A percentile compares a stretch with the other conserved stretches of the same genome.
phyloP scores from a whole-genome alignment of 2,329 filamentous ascomycete genomes.

The Knoxdaviesia proteae region DNA sequence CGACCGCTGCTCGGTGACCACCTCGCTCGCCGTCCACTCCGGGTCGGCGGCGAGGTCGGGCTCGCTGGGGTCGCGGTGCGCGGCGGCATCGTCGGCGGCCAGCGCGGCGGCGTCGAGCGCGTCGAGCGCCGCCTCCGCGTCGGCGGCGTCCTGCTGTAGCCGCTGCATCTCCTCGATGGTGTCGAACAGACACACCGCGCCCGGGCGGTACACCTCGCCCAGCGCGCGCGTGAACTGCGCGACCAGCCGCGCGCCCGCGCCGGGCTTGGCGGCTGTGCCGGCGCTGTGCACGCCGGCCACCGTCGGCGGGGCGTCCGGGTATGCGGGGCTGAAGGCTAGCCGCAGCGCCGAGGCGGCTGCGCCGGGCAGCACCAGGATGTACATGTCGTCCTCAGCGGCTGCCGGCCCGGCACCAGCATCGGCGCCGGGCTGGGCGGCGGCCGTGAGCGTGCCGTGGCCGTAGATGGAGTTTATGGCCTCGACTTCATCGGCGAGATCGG shows the following conservation, averaged over 20 bases:
- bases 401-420: background rate
- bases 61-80: slow-evolving; percentile 7
- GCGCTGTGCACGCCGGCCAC: slow-evolving; percentile 65
- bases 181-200: slow-evolving; percentile 74
- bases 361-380: slow-evolving; percentile 47
- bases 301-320: slow-evolving; percentile 52
- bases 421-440: slow-evolving; percentile 14
- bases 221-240: slow-evolving; percentile 47
- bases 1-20: slow-evolving; percentile 64
- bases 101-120: background rate
- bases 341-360: slow-evolving; percentile 33
- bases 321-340: slow-evolving; percentile 49
- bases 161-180: slow-evolving; percentile 56
- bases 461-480: slow-evolving; percentile 76
- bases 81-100: slow-evolving; percentile 4
- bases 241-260: slow-evolving; percentile 53
- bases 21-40: slow-evolving; percentile 52
- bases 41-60: slow-evolving; percentile 17
- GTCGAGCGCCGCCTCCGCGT: slow-evolving; percentile 6
- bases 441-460: slow-evolving; percentile 39
- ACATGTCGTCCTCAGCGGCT: slow-evolving; percentile 12
- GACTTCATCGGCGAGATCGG: slow-evolving; percentile 50
- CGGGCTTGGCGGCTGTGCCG: slow-evolving; percentile 43
- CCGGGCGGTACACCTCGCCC: slow-evolving; percentile 44
- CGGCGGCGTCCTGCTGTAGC: slow-evolving; percentile 13